Conservation (phyloP, 2,329 filamentous ascomycete species). For the Aureobasidium sp. region DNA sequence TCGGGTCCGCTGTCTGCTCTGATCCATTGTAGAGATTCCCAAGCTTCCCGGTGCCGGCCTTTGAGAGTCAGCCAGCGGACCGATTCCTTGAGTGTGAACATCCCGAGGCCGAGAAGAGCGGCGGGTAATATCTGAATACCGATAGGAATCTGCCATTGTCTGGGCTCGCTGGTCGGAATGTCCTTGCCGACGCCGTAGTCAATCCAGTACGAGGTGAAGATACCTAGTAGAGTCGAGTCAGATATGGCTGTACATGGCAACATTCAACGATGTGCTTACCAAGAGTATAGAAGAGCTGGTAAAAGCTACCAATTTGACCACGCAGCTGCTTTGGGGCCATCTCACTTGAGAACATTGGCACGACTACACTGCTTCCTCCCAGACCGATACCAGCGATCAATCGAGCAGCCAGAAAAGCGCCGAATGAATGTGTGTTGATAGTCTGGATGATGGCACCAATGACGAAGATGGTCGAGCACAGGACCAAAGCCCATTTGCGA, state of each 20-base stretch:
- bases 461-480: slow-evolving; percentile 38
- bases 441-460: slow-evolving; percentile 40
- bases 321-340: slow-evolving; percentile 40
- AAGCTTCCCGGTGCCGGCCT: slow-evolving; percentile 40
- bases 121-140: slow-evolving; percentile 46
- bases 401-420: slow-evolving; percentile 41
- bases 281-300: slow-evolving; percentile 45
- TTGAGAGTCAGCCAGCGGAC: slow-evolving; percentile 45
- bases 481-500: slow-evolving; percentile 39
- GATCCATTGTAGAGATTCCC: slow-evolving; percentile 45
- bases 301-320: slow-evolving; percentile 44
- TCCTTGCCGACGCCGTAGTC: slow-evolving; percentile 41
- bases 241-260: not conserved
- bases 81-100: slow-evolving; percentile 44
- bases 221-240: slow-evolving; percentile 21
- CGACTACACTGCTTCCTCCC: slow-evolving; percentile 40
- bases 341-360: slow-evolving; percentile 36
- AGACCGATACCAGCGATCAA: slow-evolving; percentile 44
- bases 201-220: slow-evolving; percentile 48
- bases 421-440: slow-evolving; percentile 39
- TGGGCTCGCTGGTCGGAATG: slow-evolving; percentile 28
- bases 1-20: slow-evolving; percentile 36
- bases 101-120: slow-evolving; percentile 41
- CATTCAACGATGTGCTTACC: slow-evolving; percentile 22
- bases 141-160: slow-evolving; percentile 52